phyloP scores from a whole-genome alignment of 140 eudicot species.

The Eryngium alpinum region DNA sequence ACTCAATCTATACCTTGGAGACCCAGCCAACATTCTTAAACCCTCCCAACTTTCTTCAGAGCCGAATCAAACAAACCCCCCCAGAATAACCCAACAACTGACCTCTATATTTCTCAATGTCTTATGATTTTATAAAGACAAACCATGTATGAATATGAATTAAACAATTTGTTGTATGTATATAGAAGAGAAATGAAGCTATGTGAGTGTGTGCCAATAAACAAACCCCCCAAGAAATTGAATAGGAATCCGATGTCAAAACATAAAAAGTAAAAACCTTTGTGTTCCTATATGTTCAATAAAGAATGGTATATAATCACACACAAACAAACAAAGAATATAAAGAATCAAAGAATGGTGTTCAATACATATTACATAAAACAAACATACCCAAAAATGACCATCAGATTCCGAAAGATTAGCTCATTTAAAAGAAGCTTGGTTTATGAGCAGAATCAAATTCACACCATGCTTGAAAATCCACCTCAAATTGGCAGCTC shows the following conservation, averaged over 20 bases:
- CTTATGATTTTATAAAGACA: slow-evolving; percentile 3
- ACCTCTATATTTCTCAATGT: slow-evolving; percentile 15
- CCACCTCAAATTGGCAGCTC: slow-evolving; percentile 38
- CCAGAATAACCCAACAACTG: slow-evolving; percentile 15
- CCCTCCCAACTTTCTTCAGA: slow-evolving; percentile 92
- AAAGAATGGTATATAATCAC: slow-evolving; percentile 49
- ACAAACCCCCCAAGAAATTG: slow-evolving; percentile 14
- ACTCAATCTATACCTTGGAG: slow-evolving; percentile 67
- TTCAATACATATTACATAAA: slow-evolving; percentile 2
- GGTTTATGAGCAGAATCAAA: slow-evolving; percentile 21
- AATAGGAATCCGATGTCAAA: slow-evolving; percentile 75
- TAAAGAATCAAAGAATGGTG: too few relatives aligned
- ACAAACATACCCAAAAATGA: slow-evolving; percentile 21
- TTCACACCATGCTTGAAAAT: slow-evolving; percentile 33
- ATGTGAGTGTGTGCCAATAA: slow-evolving; percentile 45
- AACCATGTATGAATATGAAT: slow-evolving; percentile 13
- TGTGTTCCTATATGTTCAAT: slow-evolving; percentile 56
- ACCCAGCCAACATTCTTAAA: slow-evolving; percentile 57
- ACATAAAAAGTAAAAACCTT: slow-evolving; percentile 12
- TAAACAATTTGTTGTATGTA: slow-evolving; percentile 1
- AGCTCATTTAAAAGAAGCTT: slow-evolving; percentile 30
- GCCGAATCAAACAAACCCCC: too few relatives aligned
- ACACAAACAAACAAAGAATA: not conserved
- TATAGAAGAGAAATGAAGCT: slow-evolving; percentile 16
- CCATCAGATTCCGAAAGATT: slow-evolving; percentile 67